Base-by-base conservation (phyloP, 2,329 filamentous ascomycete species). In the Colletotrichum brevisporum region DNA sequence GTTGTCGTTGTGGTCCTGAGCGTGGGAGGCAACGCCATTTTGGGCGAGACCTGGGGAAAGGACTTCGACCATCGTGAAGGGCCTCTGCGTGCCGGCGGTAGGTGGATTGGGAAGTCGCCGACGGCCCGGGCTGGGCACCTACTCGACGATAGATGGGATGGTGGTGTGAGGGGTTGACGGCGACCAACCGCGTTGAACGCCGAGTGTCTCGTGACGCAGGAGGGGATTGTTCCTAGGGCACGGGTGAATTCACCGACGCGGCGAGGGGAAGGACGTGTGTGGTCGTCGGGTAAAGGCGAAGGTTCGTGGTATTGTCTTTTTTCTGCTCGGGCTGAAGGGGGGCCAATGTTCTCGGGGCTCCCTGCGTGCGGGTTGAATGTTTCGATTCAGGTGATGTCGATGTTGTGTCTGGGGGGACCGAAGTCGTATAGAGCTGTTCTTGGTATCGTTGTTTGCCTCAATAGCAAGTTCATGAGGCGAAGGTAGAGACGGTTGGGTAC, bases 401-500 rank as follows among this genome's bases (percentile, higher is more conserved):
- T 64, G 51, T 53, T 57, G 47, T 50, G 48, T 60, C 26, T 54
- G 71, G 57, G 74, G 73, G 76, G 73, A 76, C 75, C 73, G 63
- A 73, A 71, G 72, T 73, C 72, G 62, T 73, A 57, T 18, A 39
- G 36, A n/a, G 56, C 12, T 57, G 24, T 21, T 62, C n/a, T 41
- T 48, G 47, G 43, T 56, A 36, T 21, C 39, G 24, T n/a, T 31
- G 60, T 45, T 63, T 65, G 73, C 81, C 77, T 83, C 78, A 83
- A 74, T 83, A 83, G 76, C 81, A 77, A 80, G 76, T 73, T 80
- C 81, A 83, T 83, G 73, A 76, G 77, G 58, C 53, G 63, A 41
- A 27, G 15, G 47, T 18, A 54, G 43, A 56, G 57, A 24, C 24
- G 27, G 50, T 51, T 60, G 55, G 26, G 57, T 67, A 69, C 61